These are phyloP conservation scores for Botrytis fragariae DNA, from an alignment of 2,329 filamentous ascomycete species.

Conservation along the genomic window DNA sequence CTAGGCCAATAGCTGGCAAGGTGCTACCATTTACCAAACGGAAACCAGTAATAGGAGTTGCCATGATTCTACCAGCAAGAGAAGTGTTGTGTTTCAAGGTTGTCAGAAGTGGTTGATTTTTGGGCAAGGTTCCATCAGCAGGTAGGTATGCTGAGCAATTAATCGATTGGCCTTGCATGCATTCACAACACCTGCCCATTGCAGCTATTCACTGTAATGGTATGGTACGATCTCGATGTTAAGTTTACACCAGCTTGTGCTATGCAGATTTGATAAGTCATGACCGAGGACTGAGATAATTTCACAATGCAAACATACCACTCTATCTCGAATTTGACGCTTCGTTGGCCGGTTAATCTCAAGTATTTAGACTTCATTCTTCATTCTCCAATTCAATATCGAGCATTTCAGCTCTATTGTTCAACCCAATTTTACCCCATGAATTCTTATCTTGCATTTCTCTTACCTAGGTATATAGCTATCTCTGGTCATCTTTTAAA, in stretches of 20 bases:
- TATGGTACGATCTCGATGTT: too few relatives aligned
- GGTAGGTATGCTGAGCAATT: background rate
- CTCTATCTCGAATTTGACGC: background rate
- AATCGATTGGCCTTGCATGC: background rate
- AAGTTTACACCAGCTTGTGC: background rate
- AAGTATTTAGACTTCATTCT: background rate
- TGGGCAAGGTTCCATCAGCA: background rate
- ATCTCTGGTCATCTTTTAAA: background rate
- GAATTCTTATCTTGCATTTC: background rate
- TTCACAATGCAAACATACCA: background rate
- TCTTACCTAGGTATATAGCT: background rate
- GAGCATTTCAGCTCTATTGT: background rate
- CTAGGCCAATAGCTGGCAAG: slow-evolving; percentile 3
- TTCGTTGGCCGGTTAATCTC: background rate
- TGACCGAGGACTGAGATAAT: too few relatives aligned
- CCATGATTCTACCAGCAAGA: background rate
- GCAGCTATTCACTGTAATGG: background rate
- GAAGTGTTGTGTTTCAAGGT: background rate
- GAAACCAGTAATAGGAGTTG: background rate
- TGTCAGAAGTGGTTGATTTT: background rate
- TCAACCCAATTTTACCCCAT: too few relatives aligned
- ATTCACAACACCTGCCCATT: background rate
- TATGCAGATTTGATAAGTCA: background rate
- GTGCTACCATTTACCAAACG: background rate
- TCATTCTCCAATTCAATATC: background rate